A percentile compares a stretch with the other conserved stretches of the same genome.
phyloP scores from a whole-genome alignment of 1,284 basidiomycete species.

The Lentinula novae-zelandiae region DNA sequence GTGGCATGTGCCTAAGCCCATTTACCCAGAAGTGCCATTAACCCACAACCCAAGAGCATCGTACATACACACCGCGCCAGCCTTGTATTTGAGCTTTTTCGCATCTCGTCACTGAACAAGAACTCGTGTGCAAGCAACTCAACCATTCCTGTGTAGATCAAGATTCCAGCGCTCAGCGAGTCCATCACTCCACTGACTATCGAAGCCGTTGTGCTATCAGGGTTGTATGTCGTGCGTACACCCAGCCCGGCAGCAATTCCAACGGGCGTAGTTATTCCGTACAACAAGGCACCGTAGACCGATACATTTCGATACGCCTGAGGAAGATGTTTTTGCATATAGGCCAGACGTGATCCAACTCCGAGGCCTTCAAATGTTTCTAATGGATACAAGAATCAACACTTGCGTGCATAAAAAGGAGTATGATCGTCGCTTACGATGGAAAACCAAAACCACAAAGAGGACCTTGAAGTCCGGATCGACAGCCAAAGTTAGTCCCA shows the following conservation, averaged over 20 bases:
- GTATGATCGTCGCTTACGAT: slow-evolving; percentile 74
- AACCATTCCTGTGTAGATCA: slow-evolving; percentile 89
- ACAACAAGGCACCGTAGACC: slow-evolving; percentile 61
- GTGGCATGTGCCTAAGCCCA: slow-evolving; percentile 59
- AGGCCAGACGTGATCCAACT: slow-evolving; percentile 82
- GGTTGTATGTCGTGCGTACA: slow-evolving; percentile 80
- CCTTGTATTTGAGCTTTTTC: slow-evolving; percentile 57
- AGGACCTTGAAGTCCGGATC: slow-evolving; percentile 78
- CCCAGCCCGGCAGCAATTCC: slow-evolving; percentile 86
- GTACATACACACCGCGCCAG: slow-evolving; percentile 77
- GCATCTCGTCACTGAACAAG: slow-evolving; percentile 83
- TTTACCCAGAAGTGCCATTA: slow-evolving; percentile 83
- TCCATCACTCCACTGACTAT: slow-evolving; percentile 86
- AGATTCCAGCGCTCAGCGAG: slow-evolving; percentile 81
- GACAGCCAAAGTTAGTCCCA: slow-evolving; percentile 92
- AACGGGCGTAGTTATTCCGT: slow-evolving; percentile 79
- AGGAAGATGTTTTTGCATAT: slow-evolving; percentile 79
- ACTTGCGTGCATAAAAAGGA: neutral
- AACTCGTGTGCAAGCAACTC: slow-evolving; percentile 94
- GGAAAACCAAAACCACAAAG: slow-evolving; percentile 90
- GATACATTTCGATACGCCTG: slow-evolving; percentile 57
- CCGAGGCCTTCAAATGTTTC: slow-evolving; percentile 92
- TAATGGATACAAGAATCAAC: slow-evolving; percentile 45
- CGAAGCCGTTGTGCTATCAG: slow-evolving; percentile 66
- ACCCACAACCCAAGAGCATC: slow-evolving; percentile 79